A percentile compares a stretch with the other conserved stretches of the same genome.
Conservation (phyloP, 2,329 filamentous ascomycete species). For the Xylaria sp. region DNA sequence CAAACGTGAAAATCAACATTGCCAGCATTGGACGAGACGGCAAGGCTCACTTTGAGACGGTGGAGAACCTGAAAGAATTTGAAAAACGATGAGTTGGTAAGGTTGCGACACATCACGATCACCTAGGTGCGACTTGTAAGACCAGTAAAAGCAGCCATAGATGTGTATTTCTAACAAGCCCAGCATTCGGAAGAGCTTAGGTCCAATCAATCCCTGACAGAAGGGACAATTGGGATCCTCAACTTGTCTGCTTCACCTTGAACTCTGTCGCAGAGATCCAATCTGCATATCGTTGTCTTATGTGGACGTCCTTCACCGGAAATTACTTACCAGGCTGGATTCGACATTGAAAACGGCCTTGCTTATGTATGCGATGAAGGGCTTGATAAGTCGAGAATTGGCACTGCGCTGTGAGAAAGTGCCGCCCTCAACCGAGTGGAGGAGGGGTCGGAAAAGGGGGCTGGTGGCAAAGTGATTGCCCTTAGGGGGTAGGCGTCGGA, state of each 20-base stretch:
- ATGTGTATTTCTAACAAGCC: constrained; percentile 11
- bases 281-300: background rate
- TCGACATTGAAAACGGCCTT: too few species aligned
- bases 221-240: background rate
- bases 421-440: background rate
- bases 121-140: constrained; percentile 14
- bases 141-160: constrained; percentile 13
- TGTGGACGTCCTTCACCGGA: background rate
- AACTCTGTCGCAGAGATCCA: background rate
- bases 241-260: background rate
- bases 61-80: constrained; percentile 54
- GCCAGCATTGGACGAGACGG: constrained; percentile 55
- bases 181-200: background rate
- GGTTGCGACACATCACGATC: constrained; percentile 1
- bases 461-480: background rate
- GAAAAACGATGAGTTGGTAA: constrained; percentile 24
- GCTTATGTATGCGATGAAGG: background rate
- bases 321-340: background rate
- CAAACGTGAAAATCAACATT: constrained; percentile 46
- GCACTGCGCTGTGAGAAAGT: background rate
- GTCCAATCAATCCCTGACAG: background rate
- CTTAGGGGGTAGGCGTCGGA: background rate
- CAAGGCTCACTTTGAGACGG: constrained; percentile 60
- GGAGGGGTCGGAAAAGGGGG: background rate
- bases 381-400: background rate